Base-by-base conservation (phyloP, 768 basidiomycete genomes). In the Boletus rufocinnamomeus region DNA sequence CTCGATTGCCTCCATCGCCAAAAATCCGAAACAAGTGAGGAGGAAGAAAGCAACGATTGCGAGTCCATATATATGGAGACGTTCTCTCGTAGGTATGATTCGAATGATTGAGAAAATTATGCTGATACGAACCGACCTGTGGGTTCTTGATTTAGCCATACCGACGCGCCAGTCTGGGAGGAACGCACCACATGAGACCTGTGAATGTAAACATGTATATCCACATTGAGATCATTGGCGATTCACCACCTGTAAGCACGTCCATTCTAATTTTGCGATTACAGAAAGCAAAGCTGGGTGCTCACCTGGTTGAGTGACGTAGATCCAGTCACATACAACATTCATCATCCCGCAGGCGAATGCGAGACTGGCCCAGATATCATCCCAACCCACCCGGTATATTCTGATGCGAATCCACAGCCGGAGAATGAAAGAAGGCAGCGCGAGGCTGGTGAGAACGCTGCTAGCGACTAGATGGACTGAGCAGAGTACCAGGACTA, bases 111-210 rank as follows among this genome's bases (percentile, higher is more conserved):
- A 67, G 27, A 50, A 58, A 2, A 67, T 40, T 2, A 67, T 60
- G 52, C 66, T 67, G 43, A 63, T 50, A n/a, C 66, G 67, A 30
- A 69, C 61, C 1, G 64, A 54, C 66, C 66, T 67, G 35, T 38
- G 6, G 5, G 19, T 43, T 17, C 17, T 21, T 14, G 41, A 48
- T 13, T 45, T 43, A 19, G 48, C n/a, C 11, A n/a, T 19, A 44
- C 14, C 6, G 14, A 43, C 19, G 19, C 23, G 10, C 6, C 19
- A 43, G 34, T 16, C n/a, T 3, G 17, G 17, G 40, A 32, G 4
- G 4, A 16, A 69, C 67, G 49, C 35, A 67, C 66, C 66, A 67
- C 19, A 60, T 6, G 23, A 56, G 19, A 40, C 47, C 56, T 16
- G 58, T 56, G 17, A 63, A 52, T 32, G 55, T 5, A 27, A 66